A percentile compares a stretch with the other conserved stretches of the same genome.
Evolutionary conservation across 352 stramenopile species (phyloP).

Genomic region (Globisporangium ultimum): DNA sequence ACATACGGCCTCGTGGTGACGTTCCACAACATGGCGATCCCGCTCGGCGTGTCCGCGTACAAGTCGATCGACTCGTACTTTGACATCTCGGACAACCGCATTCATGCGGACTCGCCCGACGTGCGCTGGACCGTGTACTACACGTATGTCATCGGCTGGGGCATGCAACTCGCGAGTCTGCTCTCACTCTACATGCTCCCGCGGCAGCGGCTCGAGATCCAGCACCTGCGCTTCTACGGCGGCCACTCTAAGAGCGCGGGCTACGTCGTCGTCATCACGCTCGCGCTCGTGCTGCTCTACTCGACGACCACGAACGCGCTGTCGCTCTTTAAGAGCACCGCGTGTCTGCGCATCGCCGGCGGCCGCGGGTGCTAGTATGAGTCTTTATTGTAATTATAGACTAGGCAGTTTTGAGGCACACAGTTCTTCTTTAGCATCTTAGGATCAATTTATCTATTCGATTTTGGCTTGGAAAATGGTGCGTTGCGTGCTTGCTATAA

Average conservation of each 20-base stretch:
- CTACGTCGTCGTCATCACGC: slow-evolving; percentile 20
- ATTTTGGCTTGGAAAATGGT: too few species aligned
- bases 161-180: slow-evolving; percentile 43
- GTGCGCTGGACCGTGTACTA: slow-evolving; percentile 39
- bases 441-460: too few species aligned
- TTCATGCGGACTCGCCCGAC: slow-evolving; percentile 15
- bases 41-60: slow-evolving; percentile 34
- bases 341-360: slow-evolving; percentile 45
- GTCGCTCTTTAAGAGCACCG: slow-evolving; percentile 45
- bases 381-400: too few species aligned
- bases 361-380: slow-evolving; percentile 29
- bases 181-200: slow-evolving; percentile 46
- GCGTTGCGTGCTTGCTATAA: too few species aligned
- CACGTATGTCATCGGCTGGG: slow-evolving; percentile 55
- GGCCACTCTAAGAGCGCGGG: slow-evolving; percentile 11
- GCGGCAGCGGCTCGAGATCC: slow-evolving; percentile 27
- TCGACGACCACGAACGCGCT: slow-evolving; percentile 36
- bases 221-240: slow-evolving; percentile 23
- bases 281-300: slow-evolving; percentile 16
- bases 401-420: too few species aligned
- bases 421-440: too few species aligned
- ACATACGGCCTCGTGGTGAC: slow-evolving; percentile 41
- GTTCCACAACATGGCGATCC: slow-evolving; percentile 36
- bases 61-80: slow-evolving; percentile 63
- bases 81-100: slow-evolving; percentile 39